These are phyloP conservation scores for Rosa hybrid DNA, from an alignment of 331 rosid species.

Conservation along the genomic window DNA sequence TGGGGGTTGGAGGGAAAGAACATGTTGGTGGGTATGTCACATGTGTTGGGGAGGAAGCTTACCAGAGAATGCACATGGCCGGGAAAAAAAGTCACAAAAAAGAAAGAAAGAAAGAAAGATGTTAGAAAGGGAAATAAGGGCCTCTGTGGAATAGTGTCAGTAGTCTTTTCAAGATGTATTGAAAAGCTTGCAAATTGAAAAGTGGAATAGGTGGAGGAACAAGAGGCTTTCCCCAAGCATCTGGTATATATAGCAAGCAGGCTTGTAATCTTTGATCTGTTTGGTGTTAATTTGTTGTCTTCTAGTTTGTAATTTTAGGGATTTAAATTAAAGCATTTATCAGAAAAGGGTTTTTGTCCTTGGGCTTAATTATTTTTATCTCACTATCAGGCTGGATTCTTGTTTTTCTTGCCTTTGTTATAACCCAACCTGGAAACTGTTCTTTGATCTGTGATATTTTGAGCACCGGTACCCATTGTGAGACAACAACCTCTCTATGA, in stretches of 20 bases:
- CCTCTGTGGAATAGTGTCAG: background rate
- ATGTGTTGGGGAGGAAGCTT: background rate
- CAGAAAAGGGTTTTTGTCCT: background rate
- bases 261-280: background rate
- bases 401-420: background rate
- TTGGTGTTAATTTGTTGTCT: background rate
- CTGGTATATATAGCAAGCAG: slow-evolving; percentile 1
- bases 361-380: background rate
- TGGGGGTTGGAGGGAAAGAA: slow-evolving; percentile 2
- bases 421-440: background rate
- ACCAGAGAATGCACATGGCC: background rate
- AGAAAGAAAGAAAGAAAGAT: background rate
- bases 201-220: slow-evolving; percentile 1
- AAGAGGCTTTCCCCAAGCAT: background rate
- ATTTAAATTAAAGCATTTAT: background rate
- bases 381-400: background rate
- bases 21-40: slow-evolving; percentile 17
- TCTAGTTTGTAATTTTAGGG: background rate
- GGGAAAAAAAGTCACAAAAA: background rate
- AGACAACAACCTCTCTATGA: too few relatives aligned
- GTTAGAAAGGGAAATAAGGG: background rate
- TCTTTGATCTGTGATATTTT: background rate
- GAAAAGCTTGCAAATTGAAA: slow-evolving; percentile 1
- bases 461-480: too few relatives aligned
- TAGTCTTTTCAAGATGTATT: slow-evolving; percentile 4